Conservation (phyloP, 1,139 yeast species). For the Hyphopichia fennica region DNA sequence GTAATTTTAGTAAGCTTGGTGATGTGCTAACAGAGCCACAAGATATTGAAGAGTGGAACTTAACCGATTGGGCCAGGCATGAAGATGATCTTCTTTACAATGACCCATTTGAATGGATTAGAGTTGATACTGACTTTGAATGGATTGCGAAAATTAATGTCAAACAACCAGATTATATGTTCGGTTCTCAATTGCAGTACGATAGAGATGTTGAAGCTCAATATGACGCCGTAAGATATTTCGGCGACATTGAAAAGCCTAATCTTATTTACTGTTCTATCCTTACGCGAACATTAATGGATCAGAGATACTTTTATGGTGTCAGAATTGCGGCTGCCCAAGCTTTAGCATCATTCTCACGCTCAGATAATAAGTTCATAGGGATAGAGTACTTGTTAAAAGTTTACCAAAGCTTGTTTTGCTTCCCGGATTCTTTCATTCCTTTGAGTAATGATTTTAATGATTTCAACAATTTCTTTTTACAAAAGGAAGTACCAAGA, state of each 20-base stretch:
- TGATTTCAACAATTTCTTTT: conserved; percentile 63
- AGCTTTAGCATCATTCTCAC: conserved; percentile 71
- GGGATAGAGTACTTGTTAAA: conserved; percentile 74
- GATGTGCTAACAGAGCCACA: conserved; percentile 63
- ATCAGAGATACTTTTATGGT: conserved; percentile 83
- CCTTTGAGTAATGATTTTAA: conserved; percentile 83
- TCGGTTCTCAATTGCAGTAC: conserved; percentile 86
- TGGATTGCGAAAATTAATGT: conserved; percentile 87
- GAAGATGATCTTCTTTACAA: conserved; percentile 63
- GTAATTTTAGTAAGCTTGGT: conserved; percentile 64
- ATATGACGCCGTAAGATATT: conserved; percentile 74
- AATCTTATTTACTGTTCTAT: conserved; percentile 70
- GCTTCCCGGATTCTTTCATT: conserved; percentile 64
- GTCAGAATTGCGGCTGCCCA: conserved; percentile 84
- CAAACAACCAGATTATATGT: conserved; percentile 94
- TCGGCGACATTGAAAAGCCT: conserved; percentile 61
- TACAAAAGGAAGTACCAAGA: conserved; percentile 67
- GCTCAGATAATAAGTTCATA: conserved; percentile 57
- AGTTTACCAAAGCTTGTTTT: conserved; percentile 68
- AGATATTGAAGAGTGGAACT: conserved; percentile 71
- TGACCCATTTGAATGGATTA: conserved; percentile 96
- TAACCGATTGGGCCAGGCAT: conserved; percentile 70
- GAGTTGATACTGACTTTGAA: conserved; percentile 95
- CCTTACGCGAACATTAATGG: conserved; percentile 79
- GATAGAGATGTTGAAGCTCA: conserved; percentile 98